A percentile compares a stretch with the other conserved stretches of the same genome.
Evolutionary conservation across 805 yeast species (phyloP).

Genomic region (Novakomyces olei): DNA sequence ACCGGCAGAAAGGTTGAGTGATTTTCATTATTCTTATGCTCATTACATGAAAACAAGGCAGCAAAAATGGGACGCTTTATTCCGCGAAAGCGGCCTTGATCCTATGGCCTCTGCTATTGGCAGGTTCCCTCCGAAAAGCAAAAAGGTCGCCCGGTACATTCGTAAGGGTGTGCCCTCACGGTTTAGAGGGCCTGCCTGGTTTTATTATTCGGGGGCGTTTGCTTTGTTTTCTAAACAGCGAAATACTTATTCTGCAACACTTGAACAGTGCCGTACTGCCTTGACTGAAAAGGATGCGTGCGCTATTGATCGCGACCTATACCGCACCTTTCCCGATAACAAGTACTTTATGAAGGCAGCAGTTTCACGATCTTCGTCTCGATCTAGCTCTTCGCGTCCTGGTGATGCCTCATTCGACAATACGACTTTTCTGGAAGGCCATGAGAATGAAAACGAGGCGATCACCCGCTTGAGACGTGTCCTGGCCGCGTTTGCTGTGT

Average conservation of each 20-base stretch:
- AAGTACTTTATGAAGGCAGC: slow-evolving; percentile 51
- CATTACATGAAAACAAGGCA: slow-evolving; percentile 41
- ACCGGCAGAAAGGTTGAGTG: no score
- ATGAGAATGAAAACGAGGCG: slow-evolving; percentile 27
- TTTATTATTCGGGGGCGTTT: slow-evolving; percentile 72
- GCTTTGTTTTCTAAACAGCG: no score
- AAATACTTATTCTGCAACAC: slow-evolving; percentile 11
- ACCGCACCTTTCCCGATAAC: slow-evolving; percentile 90
- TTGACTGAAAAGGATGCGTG: slow-evolving; percentile 67
- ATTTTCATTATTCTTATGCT: no score
- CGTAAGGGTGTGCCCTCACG: slow-evolving; percentile 90
- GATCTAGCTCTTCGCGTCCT: not conserved
- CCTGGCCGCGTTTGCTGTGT: slow-evolving; percentile 58
- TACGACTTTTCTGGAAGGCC: slow-evolving; percentile 1
- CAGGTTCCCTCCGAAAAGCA: slow-evolving; percentile 57
- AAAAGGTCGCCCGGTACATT: slow-evolving; percentile 55
- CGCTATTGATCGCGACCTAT: slow-evolving; percentile 78
- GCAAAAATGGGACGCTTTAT: slow-evolving; percentile 49
- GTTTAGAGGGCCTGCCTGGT: slow-evolving; percentile 97
- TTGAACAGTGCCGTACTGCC: slow-evolving; percentile 44
- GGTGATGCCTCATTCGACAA: not conserved
- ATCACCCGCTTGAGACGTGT: slow-evolving; percentile 59
- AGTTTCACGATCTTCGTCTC: no score
- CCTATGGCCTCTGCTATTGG: slow-evolving; percentile 1
- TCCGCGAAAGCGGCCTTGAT: slow-evolving; percentile 46